Base-by-base conservation (phyloP, 2,329 filamentous ascomycete genomes). In the Xylaria hypoxylon region DNA sequence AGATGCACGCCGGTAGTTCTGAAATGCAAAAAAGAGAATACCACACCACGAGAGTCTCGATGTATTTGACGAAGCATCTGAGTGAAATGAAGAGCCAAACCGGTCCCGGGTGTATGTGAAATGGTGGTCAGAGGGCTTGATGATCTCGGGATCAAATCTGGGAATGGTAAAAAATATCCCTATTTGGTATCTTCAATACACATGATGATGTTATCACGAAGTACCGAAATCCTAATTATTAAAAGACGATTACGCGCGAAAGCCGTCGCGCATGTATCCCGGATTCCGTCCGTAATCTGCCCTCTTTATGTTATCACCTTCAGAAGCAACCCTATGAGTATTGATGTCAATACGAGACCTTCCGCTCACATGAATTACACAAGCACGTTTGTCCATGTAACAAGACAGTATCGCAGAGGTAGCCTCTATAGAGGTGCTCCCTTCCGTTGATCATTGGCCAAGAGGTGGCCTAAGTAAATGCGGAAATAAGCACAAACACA, bases 1-100 rank as follows among this genome's bases (percentile, higher is more conserved):
- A 73, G 68, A 74, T 75, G 75, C 73, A 68, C 70, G 71, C 73
- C 70, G 71, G 73, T 75, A 77, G 73, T 73, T 76, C 73, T 75
- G 74, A 75, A 77, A 76, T 74, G 42, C 59, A 68, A 74, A 77
- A 76, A 75, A 71, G 63, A 73, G 72, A 74, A 75, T 75, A 75
- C 70, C 71, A 75, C 61, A 64, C 70, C 47, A 68, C 57, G 55
- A 61, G 60, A 62, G 55, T 44, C 47, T 48, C 57, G 55, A 60
- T 52, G 62, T 64, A 53, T 66, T 60, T 59, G 57, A 65, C 57
- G 63, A 70, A 65, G 53, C 61, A 45, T 62, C 13, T 45, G 63
- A 66, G 48, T 61, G 58, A 67, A 58, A 56, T 47, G 59, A 58
- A 42, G 50, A 61, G 24, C 31, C 56, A 28, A 38, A 33, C 24